Percentiles rank a stretch among this genome's conserved stretches.
Conservation (phyloP, 306 rosid species). For the Citrullus colocynthis region DNA sequence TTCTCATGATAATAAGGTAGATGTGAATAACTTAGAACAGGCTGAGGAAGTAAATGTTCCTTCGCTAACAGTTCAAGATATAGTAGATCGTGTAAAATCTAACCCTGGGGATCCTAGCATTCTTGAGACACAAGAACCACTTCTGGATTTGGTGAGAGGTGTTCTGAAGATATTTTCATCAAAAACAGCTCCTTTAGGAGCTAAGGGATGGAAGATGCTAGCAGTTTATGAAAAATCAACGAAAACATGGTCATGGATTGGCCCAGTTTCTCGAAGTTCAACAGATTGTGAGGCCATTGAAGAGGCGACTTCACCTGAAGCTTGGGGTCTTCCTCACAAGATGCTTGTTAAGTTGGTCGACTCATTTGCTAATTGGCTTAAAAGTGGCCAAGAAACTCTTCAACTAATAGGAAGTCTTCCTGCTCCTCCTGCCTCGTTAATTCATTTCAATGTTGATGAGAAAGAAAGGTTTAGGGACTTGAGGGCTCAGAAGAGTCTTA, state of each 20-base stretch:
- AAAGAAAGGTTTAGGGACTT: constrained; percentile 94
- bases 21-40: constrained; percentile 27
- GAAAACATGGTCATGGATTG: constrained; percentile 90
- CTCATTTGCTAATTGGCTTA: constrained; percentile 95
- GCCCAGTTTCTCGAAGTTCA: constrained; percentile 50
- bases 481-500: constrained; percentile 97
- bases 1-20: constrained; percentile 25
- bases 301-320: constrained; percentile 79
- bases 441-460: constrained; percentile 92
- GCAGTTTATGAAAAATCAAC: constrained; percentile 59
- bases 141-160: constrained; percentile 96
- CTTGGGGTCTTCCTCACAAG: constrained; percentile 90
- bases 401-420: constrained; percentile 98
- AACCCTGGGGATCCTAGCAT: constrained; percentile 92
- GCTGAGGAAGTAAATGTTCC: constrained; percentile 36
- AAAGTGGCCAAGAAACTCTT: constrained; percentile 98
- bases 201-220: constrained; percentile 88
- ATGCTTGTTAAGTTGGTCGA: constrained; percentile 97
- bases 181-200: constrained; percentile 93
- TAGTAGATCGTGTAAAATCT: constrained; percentile 73
- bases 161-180: constrained; percentile 92
- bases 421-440: constrained; percentile 74
- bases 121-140: constrained; percentile 96
- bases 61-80: constrained; percentile 67
- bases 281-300: constrained; percentile 55